Evolutionary conservation across 2,329 filamentous ascomycete species (phyloP), one percentile per base, ranked within the genome.

Genomic region (Balansia obtecta): DNA sequence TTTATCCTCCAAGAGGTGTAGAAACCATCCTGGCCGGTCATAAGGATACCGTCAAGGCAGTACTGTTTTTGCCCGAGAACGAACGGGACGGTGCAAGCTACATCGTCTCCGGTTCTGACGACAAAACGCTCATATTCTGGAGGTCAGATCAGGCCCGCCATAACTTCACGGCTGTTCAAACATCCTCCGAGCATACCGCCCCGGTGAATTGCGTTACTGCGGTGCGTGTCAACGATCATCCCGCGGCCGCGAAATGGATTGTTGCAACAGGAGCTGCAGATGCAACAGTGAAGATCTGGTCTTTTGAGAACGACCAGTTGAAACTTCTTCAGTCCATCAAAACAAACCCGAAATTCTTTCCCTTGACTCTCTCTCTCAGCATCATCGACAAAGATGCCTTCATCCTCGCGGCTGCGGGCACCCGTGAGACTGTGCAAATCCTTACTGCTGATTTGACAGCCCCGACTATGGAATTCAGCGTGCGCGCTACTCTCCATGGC

Each of bases 381-480:
- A 65, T 67, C 1, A 72, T 94, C 1, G 69, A 69, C 9, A 68
- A 70, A 1, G 69, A 75, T 12, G 72, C 75, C 2, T 70, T 85
- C 48, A 70, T 91, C 30, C 73, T 98, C 48, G 91, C 90, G 3
- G 82, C 86, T n/a, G 88, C 85, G 2, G 93, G 93, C 2, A 97
- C 93, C 2, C 83, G 79, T 53, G 84, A 83, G 51, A 77, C 74
- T n/a, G 79, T 98, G 45, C 89, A 96, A 58, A 73, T 97, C 11
- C 91, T 86, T 57, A 77, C 84, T 38, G 73, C 83, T 2, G 69
- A 76, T 5, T 61, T 71, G 34, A 60, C 63, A 7, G 49, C 58
- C 15, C 58, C 65, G 7, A 58, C 63, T 1, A 56, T 65, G 2
- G 67, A 76, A 1, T 95, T 95, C 58, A 72, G 75, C 30, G 74